Evolutionary conservation across 2,329 filamentous ascomycete genomes (phyloP).

Genomic region (Onygenales sp.): DNA sequence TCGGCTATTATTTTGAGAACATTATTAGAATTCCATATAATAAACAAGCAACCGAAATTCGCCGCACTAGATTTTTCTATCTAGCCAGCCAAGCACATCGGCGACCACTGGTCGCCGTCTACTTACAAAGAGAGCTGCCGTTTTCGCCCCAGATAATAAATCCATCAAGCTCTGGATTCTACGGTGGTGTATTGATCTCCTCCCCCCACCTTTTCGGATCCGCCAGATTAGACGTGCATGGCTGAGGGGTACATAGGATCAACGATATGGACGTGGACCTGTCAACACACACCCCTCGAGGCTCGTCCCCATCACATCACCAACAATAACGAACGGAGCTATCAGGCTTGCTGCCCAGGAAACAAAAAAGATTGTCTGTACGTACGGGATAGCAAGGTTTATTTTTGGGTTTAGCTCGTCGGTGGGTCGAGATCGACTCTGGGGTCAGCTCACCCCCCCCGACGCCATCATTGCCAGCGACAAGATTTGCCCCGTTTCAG

Average conservation of each 20-base stretch:
- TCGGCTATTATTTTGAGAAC: neutral
- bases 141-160: neutral
- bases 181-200: neutral
- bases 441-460: constrained; percentile 1
- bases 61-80: neutral
- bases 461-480: neutral
- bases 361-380: too few relatives aligned
- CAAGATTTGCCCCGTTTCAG: neutral
- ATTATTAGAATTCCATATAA: neutral
- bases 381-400: too few relatives aligned
- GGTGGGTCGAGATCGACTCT: constrained; percentile 1
- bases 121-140: neutral
- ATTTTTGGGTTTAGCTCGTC: constrained; percentile 2
- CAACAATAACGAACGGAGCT: too few relatives aligned
- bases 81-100: constrained; percentile 1
- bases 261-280: neutral
- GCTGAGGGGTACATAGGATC: neutral
- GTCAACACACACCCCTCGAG: too few relatives aligned
- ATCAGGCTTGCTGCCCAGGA: too few relatives aligned
- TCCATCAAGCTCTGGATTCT: neutral
- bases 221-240: neutral
- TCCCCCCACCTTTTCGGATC: neutral
- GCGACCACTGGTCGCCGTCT: neutral
- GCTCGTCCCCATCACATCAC: too few relatives aligned
- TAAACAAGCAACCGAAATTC: neutral